Base-by-base conservation (phyloP, 108 stramenopile genomes). In the Cylindrotheca closterium region DNA sequence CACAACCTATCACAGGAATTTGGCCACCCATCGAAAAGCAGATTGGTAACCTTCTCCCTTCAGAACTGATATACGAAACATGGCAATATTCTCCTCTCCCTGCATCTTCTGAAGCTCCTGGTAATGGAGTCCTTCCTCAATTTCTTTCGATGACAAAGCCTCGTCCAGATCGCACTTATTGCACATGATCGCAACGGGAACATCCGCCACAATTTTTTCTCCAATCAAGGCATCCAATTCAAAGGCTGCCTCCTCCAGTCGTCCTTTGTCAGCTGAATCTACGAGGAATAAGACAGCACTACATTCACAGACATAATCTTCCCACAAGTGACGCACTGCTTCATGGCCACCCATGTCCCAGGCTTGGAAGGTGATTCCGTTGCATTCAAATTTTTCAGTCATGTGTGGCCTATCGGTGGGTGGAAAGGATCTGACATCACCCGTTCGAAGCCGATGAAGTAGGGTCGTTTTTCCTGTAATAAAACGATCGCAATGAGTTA, bases 401-500 rank as follows among this genome's bases (percentile, higher is more conserved):
- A 55, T 63, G 27, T 68, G 60, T 8, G 84, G 80, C 34, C 84
- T 66, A 70, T 85, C 80, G 17, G 84, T 85, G 28, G 84, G 84
- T n/a, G 84, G 84, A 68, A 79, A 84, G 58, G 49, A 59, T 51
- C 67, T 66, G 42, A 74, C 60, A 32, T 65, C 60, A 15, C 77
- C 79, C 18, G 84, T 85, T 12, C 74, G 64, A 10, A 85, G 63
- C 50, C 77, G 73, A 60, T 85, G 79, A 18, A 85, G 58, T 47
- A 81, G 50, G 23, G 95, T 97, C 4, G 99, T 99, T 71, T 99
- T 99, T 18, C 99, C 37, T 42, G 15, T 42, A n/a, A n/a, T n/a
- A n/a, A n/a, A n/a, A n/a, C n/a, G n/a, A n/a, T n/a, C n/a, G n/a
- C n/a, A n/a, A n/a, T n/a, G n/a, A n/a, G n/a, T n/a, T n/a, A n/a